A percentile compares a stretch with the other conserved stretches of the same genome.
Evolutionary conservation across 208 protist genomes (phyloP).

Genomic region (Entamoeba moshkovskii): DNA sequence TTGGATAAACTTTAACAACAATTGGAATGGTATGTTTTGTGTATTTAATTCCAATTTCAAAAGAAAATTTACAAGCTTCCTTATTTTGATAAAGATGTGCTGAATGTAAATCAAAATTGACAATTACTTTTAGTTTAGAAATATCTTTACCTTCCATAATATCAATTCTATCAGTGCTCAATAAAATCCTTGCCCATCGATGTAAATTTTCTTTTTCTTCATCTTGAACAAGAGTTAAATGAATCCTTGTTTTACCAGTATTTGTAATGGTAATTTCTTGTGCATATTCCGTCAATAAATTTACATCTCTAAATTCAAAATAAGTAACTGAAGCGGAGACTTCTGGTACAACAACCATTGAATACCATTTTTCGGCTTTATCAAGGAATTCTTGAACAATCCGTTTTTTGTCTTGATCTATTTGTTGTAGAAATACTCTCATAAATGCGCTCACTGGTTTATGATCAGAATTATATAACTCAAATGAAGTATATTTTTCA

Average conservation of each 20-base stretch:
- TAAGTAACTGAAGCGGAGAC: not conserved
- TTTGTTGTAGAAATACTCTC: not conserved
- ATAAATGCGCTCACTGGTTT: conserved; percentile 22
- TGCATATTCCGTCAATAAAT: not conserved
- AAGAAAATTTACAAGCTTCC: not conserved
- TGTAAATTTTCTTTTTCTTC: not conserved
- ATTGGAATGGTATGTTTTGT: not conserved
- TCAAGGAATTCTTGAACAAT: not conserved
- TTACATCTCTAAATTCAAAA: not conserved
- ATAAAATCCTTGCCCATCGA: not conserved
- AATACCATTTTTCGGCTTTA: not conserved
- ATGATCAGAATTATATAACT: conserved; percentile 26
- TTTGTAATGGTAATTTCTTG: not conserved
- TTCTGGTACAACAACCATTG: not conserved
- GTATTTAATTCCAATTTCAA: not conserved
- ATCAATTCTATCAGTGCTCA: not conserved
- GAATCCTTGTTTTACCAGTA: not conserved
- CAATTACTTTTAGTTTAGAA: not conserved
- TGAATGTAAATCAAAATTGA: not conserved
- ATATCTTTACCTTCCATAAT: not conserved
- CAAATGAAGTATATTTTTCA: not conserved
- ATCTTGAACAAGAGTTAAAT: not conserved
- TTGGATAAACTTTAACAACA: not conserved
- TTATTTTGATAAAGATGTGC: not conserved
- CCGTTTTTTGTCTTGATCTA: not conserved